Evolutionary conservation across 345 rosid species (phyloP), one percentile per base, ranked within the genome.

Genomic region (Eucalyptus curtisii): DNA sequence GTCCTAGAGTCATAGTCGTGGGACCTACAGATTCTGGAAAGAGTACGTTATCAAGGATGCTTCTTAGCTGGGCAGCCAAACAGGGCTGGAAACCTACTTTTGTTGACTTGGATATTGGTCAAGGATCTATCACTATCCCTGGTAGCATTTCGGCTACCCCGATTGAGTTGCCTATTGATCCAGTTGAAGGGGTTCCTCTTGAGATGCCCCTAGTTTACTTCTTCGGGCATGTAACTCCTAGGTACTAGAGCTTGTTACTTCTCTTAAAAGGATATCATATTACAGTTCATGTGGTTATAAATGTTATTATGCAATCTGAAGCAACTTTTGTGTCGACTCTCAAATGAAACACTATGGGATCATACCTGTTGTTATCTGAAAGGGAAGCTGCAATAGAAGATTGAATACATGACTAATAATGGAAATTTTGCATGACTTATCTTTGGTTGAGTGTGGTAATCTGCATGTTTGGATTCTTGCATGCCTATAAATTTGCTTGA

Each of bases 11-110:
- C 87, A 96, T 96, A 90, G 95, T 96, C 55, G 98, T 96, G 57
- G 99, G 98, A 64, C 99, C 98, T 87, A 92, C 94, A 4, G 99
- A 97, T 94, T 97, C 95, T n/a, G 99, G 98, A 66, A 97, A 97
- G 93, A 97, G 98, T 92, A 94, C 99, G 45, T 90, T 96, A 92
- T 92, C 97, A 6, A 96, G 93, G 89, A 98, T 98, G 98, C 99
- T 98, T 88, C 96, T 98, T 64, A 97, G 99, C 90, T 97, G 99
- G 99, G 97, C 99, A 84, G 98, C 98, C 86, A 97, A 96, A 92
- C 97, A 91, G 80, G 98, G 98, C 61, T 97, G 95, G 96, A 95
- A 96, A 90, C 98, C 97, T 90, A 96, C 96, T 44, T 97, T 90
- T 92, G 97, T 96, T 50, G 98, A 95, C 93, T 93, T 96, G 92